These are phyloP conservation scores for Eucommia ulmoides DNA, from an alignment of 257 asterid genomes.

Conservation along the genomic window DNA sequence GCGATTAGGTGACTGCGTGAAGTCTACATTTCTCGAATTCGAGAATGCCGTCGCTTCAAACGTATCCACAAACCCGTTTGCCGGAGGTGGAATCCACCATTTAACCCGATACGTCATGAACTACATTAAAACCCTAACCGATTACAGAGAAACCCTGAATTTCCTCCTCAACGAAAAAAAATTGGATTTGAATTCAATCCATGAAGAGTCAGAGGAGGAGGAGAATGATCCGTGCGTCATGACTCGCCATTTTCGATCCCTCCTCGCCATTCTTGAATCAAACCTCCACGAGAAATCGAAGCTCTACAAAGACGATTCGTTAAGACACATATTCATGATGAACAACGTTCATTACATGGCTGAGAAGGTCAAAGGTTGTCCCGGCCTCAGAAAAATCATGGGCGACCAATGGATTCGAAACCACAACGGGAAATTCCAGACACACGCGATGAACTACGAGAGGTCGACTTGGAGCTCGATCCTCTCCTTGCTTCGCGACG, in stretches of 20 bases:
- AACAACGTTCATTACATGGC: slow-evolving; percentile 88
- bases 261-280: slow-evolving; percentile 44
- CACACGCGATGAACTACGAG: slow-evolving; percentile 74
- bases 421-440: slow-evolving; percentile 77
- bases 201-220: slow-evolving; percentile 31
- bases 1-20: slow-evolving; percentile 64
- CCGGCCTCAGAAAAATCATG: slow-evolving; percentile 47
- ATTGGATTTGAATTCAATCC: slow-evolving; percentile 25
- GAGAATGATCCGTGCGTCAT: slow-evolving; percentile 26
- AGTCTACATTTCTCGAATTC: slow-evolving; percentile 68
- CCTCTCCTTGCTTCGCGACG: slow-evolving; percentile 54
- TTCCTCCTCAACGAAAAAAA: slow-evolving; percentile 45
- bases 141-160: slow-evolving; percentile 52
- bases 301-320: slow-evolving; percentile 68
- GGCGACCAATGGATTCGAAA: slow-evolving; percentile 79
- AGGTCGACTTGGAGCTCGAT: slow-evolving; percentile 91
- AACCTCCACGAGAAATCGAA: slow-evolving; percentile 63
- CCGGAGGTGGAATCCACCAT: slow-evolving; percentile 81
- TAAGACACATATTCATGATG: slow-evolving; percentile 71
- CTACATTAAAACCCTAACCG: slow-evolving; percentile 54
- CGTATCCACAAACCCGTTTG: slow-evolving; percentile 42
- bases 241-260: slow-evolving; percentile 42
- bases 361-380: slow-evolving; percentile 51
- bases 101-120: slow-evolving; percentile 82
- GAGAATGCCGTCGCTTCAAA: slow-evolving; percentile 59